Evolutionary conservation across 2,329 filamentous ascomycete genomes (phyloP).

Genomic region (Aureobasidium pullulans): DNA sequence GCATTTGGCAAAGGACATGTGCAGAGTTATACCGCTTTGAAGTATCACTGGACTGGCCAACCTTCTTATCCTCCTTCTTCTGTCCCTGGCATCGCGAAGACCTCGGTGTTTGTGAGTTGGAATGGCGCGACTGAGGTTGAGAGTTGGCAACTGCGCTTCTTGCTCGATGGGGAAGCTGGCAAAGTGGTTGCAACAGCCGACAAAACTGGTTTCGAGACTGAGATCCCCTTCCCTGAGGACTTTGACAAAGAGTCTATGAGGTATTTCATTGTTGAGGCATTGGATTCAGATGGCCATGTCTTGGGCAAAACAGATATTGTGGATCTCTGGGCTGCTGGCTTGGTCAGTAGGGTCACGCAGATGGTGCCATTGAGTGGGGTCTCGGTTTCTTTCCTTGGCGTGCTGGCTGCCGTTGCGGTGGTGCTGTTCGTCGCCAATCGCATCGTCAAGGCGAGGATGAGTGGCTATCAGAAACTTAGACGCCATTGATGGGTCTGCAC

Average conservation of each 20-base stretch:
- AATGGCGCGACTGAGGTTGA: conserved; percentile 41
- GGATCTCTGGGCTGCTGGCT: not conserved
- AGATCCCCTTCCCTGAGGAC: conserved; percentile 18
- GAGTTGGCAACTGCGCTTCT: conserved; percentile 37
- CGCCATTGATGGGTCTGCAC: not conserved
- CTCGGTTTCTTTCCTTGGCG: not conserved
- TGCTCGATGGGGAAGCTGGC: not conserved
- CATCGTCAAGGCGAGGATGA: not conserved
- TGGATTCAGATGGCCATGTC: conserved; percentile 18
- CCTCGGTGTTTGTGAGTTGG: conserved; percentile 44
- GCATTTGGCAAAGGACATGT: conserved; percentile 15
- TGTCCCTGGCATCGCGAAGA: conserved; percentile 24
- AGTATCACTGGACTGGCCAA: conserved; percentile 38
- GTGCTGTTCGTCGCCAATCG: not conserved
- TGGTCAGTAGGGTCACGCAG: not conserved
- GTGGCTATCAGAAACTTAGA: conserved; percentile 5
- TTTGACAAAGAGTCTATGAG: conserved; percentile 6
- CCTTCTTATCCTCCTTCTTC: conserved; percentile 26
- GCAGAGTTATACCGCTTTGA: conserved; percentile 46
- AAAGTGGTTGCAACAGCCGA: not conserved
- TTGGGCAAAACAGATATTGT: not conserved
- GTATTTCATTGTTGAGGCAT: conserved; percentile 24
- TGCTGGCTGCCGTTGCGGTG: not conserved
- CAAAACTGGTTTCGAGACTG: conserved; percentile 35
- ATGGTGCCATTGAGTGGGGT: not conserved